phyloP scores from a whole-genome alignment of 192 early-diverging fungal species.

The Chytriomyces sp. region DNA sequence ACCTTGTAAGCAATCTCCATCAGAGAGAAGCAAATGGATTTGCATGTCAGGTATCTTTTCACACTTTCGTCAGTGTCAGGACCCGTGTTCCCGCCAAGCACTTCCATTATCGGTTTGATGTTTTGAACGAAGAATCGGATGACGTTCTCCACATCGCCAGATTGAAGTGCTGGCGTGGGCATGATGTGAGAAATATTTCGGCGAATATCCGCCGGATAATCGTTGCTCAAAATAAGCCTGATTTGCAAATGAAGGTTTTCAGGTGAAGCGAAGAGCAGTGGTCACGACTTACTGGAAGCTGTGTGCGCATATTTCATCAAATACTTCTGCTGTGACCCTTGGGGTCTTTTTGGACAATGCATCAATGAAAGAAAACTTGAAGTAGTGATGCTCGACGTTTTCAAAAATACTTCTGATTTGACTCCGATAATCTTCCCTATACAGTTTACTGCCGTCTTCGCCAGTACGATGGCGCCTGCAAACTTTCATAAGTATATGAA shows the following conservation, averaged over 20 bases:
- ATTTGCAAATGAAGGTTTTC: neutral
- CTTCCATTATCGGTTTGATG: conserved; percentile 58
- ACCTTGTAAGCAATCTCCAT: conserved; percentile 57
- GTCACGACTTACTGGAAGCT: conserved; percentile 32
- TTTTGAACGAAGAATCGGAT: conserved; percentile 56
- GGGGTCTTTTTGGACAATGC: conserved; percentile 6
- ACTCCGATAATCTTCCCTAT: conserved; percentile 64
- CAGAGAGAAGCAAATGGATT: conserved; percentile 50
- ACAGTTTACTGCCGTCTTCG: conserved; percentile 59
- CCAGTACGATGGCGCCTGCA: conserved; percentile 60
- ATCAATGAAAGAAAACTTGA: conserved; percentile 24
- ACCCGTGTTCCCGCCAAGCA: conserved; percentile 42
- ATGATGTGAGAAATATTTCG: conserved; percentile 58
- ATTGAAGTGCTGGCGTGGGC: conserved; percentile 54
- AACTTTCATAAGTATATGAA: conserved; percentile 4
- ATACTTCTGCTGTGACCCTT: neutral
- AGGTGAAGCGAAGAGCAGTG: too few relatives aligned
- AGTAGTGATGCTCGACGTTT: conserved; percentile 48
- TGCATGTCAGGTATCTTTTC: conserved; percentile 43
- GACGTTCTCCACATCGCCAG: conserved; percentile 48
- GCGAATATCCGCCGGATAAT: conserved; percentile 41
- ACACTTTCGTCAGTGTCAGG: conserved; percentile 22
- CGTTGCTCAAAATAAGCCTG: conserved; percentile 22
- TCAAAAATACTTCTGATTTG: conserved; percentile 59
- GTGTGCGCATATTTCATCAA: conserved; percentile 11